These are phyloP conservation scores for Podaxis sp. DNA, from an alignment of 768 basidiomycete genomes.

Conservation along the genomic window DNA sequence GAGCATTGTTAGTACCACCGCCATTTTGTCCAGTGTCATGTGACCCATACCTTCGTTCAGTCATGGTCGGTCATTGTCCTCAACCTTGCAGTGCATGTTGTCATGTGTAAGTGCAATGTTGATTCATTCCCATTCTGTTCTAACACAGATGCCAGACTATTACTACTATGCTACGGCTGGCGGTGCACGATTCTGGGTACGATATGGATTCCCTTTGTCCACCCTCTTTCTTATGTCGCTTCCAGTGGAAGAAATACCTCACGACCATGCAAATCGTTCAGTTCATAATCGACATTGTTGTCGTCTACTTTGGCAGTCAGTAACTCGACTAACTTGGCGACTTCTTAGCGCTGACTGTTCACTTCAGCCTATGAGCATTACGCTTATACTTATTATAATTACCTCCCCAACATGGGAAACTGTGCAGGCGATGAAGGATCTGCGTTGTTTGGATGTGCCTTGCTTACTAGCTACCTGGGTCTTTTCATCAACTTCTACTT, in stretches of 20 bases:
- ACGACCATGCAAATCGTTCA: constrained; percentile 96
- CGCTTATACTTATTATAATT: constrained; percentile 56
- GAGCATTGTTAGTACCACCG: constrained; percentile 67
- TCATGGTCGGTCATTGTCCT: constrained; percentile 95
- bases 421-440: constrained; percentile 90
- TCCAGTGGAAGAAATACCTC: constrained; percentile 97
- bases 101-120: constrained; percentile 81
- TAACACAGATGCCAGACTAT: constrained; percentile 62
- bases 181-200: constrained; percentile 94
- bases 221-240: not conserved
- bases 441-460: constrained; percentile 83
- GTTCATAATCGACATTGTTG: constrained; percentile 87
- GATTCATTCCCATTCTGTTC: not conserved
- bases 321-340: constrained; percentile 20
- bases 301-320: constrained; percentile 95
- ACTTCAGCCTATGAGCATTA: constrained; percentile 77
- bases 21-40: not conserved
- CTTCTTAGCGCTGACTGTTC: constrained; percentile 6
- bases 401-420: constrained; percentile 69
- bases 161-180: constrained; percentile 99
- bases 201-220: constrained; percentile 2
- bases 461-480: constrained; percentile 87
- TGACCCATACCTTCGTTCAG: constrained; percentile 34
- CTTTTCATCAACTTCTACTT: constrained; percentile 97
- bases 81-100: constrained; percentile 91